phyloP scores from a whole-genome alignment of 495 filamentous ascomycete genomes.

The Massariosphaeria phaeospora region DNA sequence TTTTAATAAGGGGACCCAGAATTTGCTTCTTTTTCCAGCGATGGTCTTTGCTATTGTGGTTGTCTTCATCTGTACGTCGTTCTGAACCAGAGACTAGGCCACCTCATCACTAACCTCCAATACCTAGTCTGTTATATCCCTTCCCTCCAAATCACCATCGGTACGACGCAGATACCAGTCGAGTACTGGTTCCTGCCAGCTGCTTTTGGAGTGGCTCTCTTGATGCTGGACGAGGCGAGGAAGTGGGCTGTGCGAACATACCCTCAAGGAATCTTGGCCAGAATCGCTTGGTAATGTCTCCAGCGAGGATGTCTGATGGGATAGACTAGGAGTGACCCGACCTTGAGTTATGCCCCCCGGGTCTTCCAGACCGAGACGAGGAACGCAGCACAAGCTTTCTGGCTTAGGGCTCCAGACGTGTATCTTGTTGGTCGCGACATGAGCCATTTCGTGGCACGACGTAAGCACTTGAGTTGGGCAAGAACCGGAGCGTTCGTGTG shows the following conservation, averaged over 20 bases:
- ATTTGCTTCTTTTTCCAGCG: slow-evolving; percentile 60
- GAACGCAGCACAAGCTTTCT: no score
- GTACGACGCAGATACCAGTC: slow-evolving; percentile 53
- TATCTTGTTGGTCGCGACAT: no score
- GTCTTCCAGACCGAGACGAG: no score
- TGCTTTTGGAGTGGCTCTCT: slow-evolving; percentile 56
- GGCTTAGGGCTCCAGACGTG: no score
- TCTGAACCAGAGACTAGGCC: no score
- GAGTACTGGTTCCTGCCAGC: slow-evolving; percentile 65
- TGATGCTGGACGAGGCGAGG: slow-evolving; percentile 55
- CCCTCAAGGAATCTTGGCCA: slow-evolving; percentile 46
- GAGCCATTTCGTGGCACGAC: no score
- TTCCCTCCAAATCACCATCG: slow-evolving; percentile 49
- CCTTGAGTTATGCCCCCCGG: no score
- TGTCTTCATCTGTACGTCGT: slow-evolving; percentile 20
- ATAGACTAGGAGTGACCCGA: neutral
- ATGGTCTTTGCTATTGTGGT: slow-evolving; percentile 59
- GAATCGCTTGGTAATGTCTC: slow-evolving; percentile 48
- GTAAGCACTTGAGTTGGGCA: no score
- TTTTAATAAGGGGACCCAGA: slow-evolving; percentile 50
- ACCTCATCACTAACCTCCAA: no score
- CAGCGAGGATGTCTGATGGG: neutral
- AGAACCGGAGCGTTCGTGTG: no score
- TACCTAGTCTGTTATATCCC: slow-evolving; percentile 28
- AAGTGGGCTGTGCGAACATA: slow-evolving; percentile 51